Evolutionary conservation across 306 rosid species (phyloP).

Genomic region (Dryas octopetala): DNA sequence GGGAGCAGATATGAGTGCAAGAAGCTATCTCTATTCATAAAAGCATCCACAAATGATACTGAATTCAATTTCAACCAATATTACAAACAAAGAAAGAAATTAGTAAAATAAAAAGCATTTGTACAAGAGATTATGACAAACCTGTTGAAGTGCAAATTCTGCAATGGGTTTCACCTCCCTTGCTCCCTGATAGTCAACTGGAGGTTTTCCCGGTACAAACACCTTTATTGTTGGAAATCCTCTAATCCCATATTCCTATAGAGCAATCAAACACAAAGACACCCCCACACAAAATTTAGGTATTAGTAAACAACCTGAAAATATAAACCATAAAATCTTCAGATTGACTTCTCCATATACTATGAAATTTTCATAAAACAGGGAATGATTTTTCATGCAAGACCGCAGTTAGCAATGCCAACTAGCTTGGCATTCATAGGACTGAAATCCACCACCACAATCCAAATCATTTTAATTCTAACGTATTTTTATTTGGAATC

Average conservation of each 20-base stretch:
- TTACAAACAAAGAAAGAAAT: constrained; percentile 3
- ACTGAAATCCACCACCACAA: neutral
- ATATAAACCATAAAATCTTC: constrained; percentile 4
- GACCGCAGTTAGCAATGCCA: too few species aligned
- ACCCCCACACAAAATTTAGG: constrained; percentile 18
- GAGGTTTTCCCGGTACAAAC: constrained; percentile 84
- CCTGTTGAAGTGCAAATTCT: constrained; percentile 91
- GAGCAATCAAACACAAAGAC: constrained; percentile 16
- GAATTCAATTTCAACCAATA: constrained; percentile 4
- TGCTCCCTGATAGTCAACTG: constrained; percentile 89
- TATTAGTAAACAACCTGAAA: neutral
- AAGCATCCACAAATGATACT: constrained; percentile 6
- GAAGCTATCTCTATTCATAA: neutral
- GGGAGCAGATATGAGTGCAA: neutral
- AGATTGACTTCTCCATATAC: neutral
- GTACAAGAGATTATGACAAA: constrained; percentile 27
- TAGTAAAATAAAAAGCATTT: neutral
- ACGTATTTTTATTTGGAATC: neutral
- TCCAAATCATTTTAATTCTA: neutral
- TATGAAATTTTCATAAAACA: neutral
- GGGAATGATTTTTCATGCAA: neutral
- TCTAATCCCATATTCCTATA: constrained; percentile 82
- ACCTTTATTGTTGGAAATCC: constrained; percentile 97
- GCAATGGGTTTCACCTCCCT: constrained; percentile 91
- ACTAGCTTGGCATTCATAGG: neutral